Base-by-base conservation (phyloP, 1,139 yeast species). In the Chernovozyma sophiae-reginae region DNA sequence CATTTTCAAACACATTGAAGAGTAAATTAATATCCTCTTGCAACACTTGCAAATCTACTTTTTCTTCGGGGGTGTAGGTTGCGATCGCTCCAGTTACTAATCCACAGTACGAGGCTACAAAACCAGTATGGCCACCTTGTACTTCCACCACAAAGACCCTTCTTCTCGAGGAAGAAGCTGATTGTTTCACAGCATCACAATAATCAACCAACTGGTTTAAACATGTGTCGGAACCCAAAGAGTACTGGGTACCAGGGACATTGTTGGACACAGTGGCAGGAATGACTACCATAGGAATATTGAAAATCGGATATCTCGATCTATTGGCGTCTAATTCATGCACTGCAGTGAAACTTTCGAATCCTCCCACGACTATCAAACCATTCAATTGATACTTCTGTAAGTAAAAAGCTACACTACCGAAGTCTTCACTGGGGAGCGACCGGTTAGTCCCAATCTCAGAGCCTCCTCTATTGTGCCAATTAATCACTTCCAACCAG, bases 201-300 rank as follows among this genome's bases (percentile, higher is more conserved):
- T 92, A 92, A 41, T 81, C 76, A 55, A 89, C 89, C 59, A 92
- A 74, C 25, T 94, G 77, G 61, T 92, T 92, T 65, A 92, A 70
- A 67, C 97, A 90, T 7, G 98, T 92, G 55, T 92, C 97, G 25
- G 92, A 70, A 42, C 98, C 98, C 38, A 92, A 68, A 1, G 96
- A 87, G 62, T 87, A 89, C 62, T 92, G 97, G 3, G 97, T 82
- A 42, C 97, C 98, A 12, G 98, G 98, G 36, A 92, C 97, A 53
- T 92, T 92, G 62, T 92, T 92, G n/a, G 96, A 86, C 46, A 92
- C 85, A 6, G 97, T 92, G 14, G 97, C 96, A 14, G 98, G 97
- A 41, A 92, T 72, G 45, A 89, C 83, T 34, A 86, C 85, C 84
- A 89, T 83, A 44, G 98, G 98, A 48, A 92, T 87, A 56, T 90